These are phyloP conservation scores for Sistotremastrum suecicum DNA, from an alignment of 768 basidiomycete genomes.

Conservation along the genomic window DNA sequence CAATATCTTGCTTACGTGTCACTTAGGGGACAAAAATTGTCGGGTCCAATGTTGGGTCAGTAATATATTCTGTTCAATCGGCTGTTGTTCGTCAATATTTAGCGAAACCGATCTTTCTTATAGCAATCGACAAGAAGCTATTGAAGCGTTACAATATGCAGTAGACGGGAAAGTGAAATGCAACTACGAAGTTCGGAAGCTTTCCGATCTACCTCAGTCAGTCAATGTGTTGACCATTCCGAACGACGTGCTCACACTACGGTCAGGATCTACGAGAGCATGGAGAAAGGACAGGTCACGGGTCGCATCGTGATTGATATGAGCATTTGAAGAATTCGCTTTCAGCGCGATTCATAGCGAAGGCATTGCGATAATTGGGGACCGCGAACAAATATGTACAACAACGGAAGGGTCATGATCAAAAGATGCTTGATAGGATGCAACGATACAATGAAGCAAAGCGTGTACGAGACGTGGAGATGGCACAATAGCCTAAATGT, in stretches of 20 bases:
- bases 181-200: slow-evolving; percentile 11
- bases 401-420: no score
- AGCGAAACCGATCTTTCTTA: not conserved
- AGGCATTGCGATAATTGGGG: no score
- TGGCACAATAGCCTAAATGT: no score
- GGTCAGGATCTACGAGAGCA: slow-evolving; percentile 1
- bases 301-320: slow-evolving; percentile 12
- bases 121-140: slow-evolving; percentile 29
- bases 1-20: not conserved
- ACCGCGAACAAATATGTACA: no score
- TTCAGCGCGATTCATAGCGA: no score
- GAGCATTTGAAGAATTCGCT: no score
- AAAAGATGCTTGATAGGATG: no score
- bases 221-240: not conserved
- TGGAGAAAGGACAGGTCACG: slow-evolving; percentile 5
- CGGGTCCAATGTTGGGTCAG: slow-evolving; percentile 26
- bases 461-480: no score
- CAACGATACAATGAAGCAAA: no score
- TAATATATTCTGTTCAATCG: not conserved
- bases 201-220: slow-evolving; percentile 18
- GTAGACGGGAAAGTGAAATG: slow-evolving; percentile 27
- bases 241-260: no score
- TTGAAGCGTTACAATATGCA: slow-evolving; percentile 32
- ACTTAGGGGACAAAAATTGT: slow-evolving; percentile 11
- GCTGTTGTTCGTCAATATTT: no score